Conservation (phyloP, 148 eudicot genomes). For the Rhododendron griersonianum region DNA sequence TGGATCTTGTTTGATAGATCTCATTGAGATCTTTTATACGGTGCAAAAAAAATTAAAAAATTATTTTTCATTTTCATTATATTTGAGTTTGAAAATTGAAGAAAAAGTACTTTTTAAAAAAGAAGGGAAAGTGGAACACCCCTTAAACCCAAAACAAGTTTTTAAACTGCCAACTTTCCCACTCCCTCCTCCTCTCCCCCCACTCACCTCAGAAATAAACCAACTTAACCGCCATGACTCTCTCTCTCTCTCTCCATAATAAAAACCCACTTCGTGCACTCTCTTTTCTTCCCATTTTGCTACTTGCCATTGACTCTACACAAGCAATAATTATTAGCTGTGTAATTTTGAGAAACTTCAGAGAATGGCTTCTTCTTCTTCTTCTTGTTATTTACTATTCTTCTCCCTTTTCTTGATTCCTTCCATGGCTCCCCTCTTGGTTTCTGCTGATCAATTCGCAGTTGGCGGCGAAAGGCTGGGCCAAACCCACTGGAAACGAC, state of each 20-base stretch:
- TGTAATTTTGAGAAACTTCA: background rate
- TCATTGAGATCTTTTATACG: too few relatives aligned
- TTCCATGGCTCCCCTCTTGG: background rate
- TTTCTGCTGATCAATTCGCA: background rate
- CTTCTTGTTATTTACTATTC: background rate
- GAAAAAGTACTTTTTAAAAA: too few relatives aligned
- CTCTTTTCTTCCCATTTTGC: background rate
- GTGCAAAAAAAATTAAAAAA: too few relatives aligned
- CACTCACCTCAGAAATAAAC: conserved; percentile 9
- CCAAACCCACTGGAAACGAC: conserved; percentile 4
- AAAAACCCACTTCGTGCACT: background rate
- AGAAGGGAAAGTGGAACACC: too few relatives aligned
- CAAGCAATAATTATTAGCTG: background rate
- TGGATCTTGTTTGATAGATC: too few relatives aligned
- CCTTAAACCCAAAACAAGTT: background rate
- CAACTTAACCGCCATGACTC: conserved; percentile 9
- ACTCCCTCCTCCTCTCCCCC: background rate
- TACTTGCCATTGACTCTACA: background rate
- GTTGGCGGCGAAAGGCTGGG: conserved; percentile 19
- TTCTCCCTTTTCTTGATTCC: background rate
- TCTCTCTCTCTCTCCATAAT: background rate
- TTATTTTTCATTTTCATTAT: too few relatives aligned
- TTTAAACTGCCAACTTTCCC: background rate
- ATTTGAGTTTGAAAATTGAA: too few relatives aligned
- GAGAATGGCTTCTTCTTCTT: background rate